These are phyloP conservation scores for Cladosporium colombiae DNA, from an alignment of 2,329 filamentous ascomycete genomes.

Conservation along the genomic window DNA sequence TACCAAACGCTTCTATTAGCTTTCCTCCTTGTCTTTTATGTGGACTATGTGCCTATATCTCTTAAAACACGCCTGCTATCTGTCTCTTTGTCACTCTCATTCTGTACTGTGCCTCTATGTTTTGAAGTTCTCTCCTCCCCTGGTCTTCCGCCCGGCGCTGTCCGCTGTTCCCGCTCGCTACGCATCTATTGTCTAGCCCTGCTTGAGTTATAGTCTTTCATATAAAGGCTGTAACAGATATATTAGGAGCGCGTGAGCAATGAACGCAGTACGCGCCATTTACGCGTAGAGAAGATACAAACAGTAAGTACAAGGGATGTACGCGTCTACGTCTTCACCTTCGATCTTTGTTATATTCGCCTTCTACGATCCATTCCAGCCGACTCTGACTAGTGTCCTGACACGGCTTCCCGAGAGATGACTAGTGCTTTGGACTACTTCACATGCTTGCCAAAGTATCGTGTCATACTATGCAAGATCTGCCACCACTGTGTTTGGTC, in stretches of 20 bases:
- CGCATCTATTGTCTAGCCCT: not conserved
- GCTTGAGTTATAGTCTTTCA: not conserved
- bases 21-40: not conserved
- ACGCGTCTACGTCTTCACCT: not conserved
- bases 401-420: not conserved
- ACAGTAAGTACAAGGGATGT: not conserved
- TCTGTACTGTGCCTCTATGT: not conserved
- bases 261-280: not conserved
- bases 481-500: slow-evolving; percentile 2
- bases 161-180: not conserved
- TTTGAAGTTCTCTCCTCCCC: not conserved
- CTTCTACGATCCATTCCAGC: not conserved
- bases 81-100: not conserved
- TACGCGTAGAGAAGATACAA: not conserved
- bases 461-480: not conserved
- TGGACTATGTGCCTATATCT: not conserved
- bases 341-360: not conserved
- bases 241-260: not conserved
- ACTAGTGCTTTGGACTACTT: not conserved
- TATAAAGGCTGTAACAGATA: not conserved
- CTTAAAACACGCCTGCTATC: not conserved
- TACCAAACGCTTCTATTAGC: not conserved
- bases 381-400: not conserved
- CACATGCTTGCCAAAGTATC: not conserved
- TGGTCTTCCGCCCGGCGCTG: not conserved